A percentile compares a stretch with the other conserved stretches of the same genome.
These are phyloP conservation scores for Sistotremastrum niveocremeum DNA, from an alignment of 768 basidiomycete genomes.

Conservation along the genomic window DNA sequence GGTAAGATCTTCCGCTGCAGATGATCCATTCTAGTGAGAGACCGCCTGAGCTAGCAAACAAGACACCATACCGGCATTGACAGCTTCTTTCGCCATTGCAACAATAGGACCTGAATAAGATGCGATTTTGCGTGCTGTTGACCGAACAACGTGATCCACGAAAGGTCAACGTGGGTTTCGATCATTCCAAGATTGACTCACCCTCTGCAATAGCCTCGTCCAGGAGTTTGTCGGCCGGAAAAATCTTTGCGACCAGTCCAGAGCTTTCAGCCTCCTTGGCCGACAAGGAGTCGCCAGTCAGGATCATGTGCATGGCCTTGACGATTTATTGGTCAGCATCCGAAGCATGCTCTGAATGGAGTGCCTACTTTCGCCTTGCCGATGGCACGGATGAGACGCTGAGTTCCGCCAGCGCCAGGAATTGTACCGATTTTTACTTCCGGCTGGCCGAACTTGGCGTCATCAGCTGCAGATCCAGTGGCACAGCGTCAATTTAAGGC, in stretches of 20 bases:
- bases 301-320: constrained; percentile 42
- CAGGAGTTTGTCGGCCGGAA: constrained; percentile 25
- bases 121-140: constrained; percentile 18
- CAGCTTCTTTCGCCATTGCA: constrained; percentile 35
- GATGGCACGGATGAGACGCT: constrained; percentile 28
- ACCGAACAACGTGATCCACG: neutral
- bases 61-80: constrained; percentile 25
- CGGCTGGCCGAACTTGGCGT: constrained; percentile 32
- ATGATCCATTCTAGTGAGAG: neutral
- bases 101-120: constrained; percentile 17
- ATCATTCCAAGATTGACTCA: neutral
- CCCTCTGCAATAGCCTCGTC: constrained; percentile 30
- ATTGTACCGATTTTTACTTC: constrained; percentile 36
- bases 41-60: neutral
- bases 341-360: neutral
- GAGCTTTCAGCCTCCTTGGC: constrained; percentile 32
- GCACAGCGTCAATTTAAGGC: too few species aligned
- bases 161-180: neutral
- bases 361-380: constrained; percentile 22
- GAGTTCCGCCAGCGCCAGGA: constrained; percentile 32
- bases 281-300: constrained; percentile 33
- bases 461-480: constrained; percentile 13
- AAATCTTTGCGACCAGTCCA: constrained; percentile 35
- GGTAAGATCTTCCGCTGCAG: constrained; percentile 31
- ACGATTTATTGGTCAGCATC: neutral